Percentiles rank a stretch among this genome's conserved stretches.
Conservation (phyloP, 2,329 filamentous ascomycete species). For the Plectosphaerella sp. region DNA sequence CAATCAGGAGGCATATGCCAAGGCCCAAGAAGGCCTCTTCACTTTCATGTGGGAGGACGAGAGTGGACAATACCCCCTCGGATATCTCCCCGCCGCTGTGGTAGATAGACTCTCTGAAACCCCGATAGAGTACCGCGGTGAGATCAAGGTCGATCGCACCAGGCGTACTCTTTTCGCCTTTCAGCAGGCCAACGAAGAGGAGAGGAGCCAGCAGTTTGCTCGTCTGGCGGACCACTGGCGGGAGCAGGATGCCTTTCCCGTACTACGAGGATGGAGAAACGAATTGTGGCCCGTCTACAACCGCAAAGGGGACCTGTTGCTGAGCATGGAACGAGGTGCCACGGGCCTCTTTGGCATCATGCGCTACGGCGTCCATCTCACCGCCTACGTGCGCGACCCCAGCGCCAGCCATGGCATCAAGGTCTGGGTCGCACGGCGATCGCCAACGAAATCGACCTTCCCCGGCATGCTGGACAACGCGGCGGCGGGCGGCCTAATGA, state of each 20-base stretch:
- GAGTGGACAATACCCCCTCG: constrained; percentile 58
- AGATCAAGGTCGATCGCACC: constrained; percentile 56
- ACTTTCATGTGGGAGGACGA: constrained; percentile 60
- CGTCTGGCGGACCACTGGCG: constrained; percentile 64
- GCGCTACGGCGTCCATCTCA: constrained; percentile 79
- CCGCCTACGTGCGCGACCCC: constrained; percentile 55
- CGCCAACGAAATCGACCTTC: constrained; percentile 78
- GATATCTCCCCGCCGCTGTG: constrained; percentile 52
- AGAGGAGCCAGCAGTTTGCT: constrained; percentile 54
- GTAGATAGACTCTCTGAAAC: constrained; percentile 42
- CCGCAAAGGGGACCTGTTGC: constrained; percentile 56
- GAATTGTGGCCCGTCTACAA: constrained; percentile 78
- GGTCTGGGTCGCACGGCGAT: constrained; percentile 80
- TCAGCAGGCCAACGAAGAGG: constrained; percentile 50
- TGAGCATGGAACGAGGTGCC: constrained; percentile 73
- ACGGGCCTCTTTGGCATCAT: constrained; percentile 70
- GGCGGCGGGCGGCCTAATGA: constrained; percentile 77
- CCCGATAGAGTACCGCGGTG: constrained; percentile 46
- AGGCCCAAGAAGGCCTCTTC: constrained; percentile 58
- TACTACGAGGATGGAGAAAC: constrained; percentile 74
- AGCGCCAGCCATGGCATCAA: constrained; percentile 52
- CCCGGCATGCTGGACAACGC: constrained; percentile 93
- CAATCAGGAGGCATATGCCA: constrained; percentile 50
- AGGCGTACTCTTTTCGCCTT: constrained; percentile 62
- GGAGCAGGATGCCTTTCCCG: constrained; percentile 63